Base-by-base conservation (phyloP, 139 green algal genomes). In the Pycnococcus provasolii region DNA sequence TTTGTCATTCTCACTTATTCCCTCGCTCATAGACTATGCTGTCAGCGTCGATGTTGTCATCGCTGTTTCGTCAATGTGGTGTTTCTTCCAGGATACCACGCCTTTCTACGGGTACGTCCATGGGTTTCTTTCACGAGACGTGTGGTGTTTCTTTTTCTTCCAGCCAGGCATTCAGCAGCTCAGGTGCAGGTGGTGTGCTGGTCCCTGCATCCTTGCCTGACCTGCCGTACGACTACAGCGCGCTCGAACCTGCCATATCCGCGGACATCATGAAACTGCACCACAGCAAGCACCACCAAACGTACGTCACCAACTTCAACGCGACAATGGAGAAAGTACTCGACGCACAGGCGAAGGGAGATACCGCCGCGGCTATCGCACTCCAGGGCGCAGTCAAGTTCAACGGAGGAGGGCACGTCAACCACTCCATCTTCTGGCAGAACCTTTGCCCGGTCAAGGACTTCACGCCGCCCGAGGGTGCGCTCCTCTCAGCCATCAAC, bases 221-320 rank as follows among this genome's bases (percentile, higher is more conserved):
- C 15, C 84, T 98, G 37, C 81, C 84, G 1, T 98, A 97, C 66
- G 87, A 90, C 53, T 95, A 94, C 68, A 69, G 72, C 15, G 92
- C 85, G 0, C 78, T 98, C 47, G 81, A 96, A 77, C 92, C 92
- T 0, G 79, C 87, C 39, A 96, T 97, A 58, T 86, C 70, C 47
- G 85, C 66, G 6, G 85, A 96, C 66, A 97, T 98, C 78, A 98
- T 98, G 91, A 76, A 96, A 78, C 74, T 98, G 61, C 92, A 98
- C 71, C 91, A 97, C 77, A 67, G 60, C 2, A 97, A 97, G 77
- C 92, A 98, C 48, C 79, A 85, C 67, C 83, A 89, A 58, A 60
- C 78, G 8, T 97, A 97, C 54, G 82, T 97, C 4, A 89, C 76
- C 37, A 88, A 85, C 59, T 81, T 88, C 45, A 97, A 97, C 79